Percentiles rank a stretch among this genome's conserved stretches.
phyloP scores from a whole-genome alignment of 2,329 filamentous ascomycete genomes.

The Aspergillus flavus region DNA sequence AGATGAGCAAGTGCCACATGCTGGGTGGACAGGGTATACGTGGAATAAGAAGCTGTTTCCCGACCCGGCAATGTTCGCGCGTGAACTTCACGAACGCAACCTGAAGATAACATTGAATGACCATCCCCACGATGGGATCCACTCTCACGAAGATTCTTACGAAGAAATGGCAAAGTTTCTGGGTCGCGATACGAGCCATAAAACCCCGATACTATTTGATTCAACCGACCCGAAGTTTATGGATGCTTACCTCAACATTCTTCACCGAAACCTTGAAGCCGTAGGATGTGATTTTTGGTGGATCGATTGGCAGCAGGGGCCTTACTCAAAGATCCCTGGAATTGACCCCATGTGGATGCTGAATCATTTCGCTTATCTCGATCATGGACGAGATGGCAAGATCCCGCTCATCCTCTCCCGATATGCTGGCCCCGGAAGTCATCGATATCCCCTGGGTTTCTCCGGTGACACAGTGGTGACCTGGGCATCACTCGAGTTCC shows the following conservation, averaged over 20 bases:
- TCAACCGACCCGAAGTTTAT: conserved; percentile 57
- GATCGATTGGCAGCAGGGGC: conserved; percentile 69
- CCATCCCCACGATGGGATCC: conserved; percentile 63
- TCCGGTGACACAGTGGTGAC: conserved; percentile 63
- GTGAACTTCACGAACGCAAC: conserved; percentile 54
- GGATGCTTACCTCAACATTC: conserved; percentile 60
- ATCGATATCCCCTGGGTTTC: conserved; percentile 67
- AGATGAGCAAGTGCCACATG: conserved; percentile 47
- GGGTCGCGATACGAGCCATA: conserved; percentile 52
- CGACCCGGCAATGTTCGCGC: conserved; percentile 55
- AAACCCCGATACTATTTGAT: conserved; percentile 60
- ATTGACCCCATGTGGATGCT: conserved; percentile 67
- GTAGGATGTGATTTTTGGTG: conserved; percentile 67
- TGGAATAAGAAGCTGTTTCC: conserved; percentile 64
- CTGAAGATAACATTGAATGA: conserved; percentile 63
- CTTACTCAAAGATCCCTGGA: conserved; percentile 56
- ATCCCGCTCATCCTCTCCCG: conserved; percentile 60
- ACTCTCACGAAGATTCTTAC: conserved; percentile 60
- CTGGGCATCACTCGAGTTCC: conserved; percentile 64
- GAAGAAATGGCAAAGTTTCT: conserved; percentile 56
- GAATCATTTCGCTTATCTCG: conserved; percentile 66
- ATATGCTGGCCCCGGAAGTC: conserved; percentile 64
- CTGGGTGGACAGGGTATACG: conserved; percentile 65
- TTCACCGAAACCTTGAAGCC: conserved; percentile 59
- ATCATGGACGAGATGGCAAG: conserved; percentile 49